Percentiles rank a stretch among this genome's conserved stretches.
These are phyloP conservation scores for Oryza punctata DNA, from an alignment of 176 grass and related monocot genomes.

Conservation along the genomic window DNA sequence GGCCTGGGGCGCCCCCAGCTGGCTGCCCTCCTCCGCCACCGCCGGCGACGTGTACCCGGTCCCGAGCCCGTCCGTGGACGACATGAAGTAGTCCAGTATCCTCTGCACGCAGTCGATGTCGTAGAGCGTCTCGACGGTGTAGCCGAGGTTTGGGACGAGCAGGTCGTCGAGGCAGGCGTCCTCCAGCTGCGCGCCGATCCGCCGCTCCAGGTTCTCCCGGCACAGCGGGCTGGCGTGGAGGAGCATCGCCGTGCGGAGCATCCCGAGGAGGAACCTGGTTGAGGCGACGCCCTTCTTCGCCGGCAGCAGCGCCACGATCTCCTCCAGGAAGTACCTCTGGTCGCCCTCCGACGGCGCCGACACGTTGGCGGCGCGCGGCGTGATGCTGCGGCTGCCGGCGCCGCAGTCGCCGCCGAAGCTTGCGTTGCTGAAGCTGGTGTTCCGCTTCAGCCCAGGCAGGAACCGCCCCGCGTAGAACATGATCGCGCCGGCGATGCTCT, in stretches of 20 bases:
- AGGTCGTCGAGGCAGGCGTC: slow-evolving; percentile 80
- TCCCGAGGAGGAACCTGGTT: slow-evolving; percentile 68
- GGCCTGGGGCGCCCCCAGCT: slow-evolving; percentile 16
- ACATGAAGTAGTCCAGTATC: slow-evolving; percentile 89
- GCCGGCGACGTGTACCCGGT: slow-evolving; percentile 48
- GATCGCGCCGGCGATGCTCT: slow-evolving; percentile 65
- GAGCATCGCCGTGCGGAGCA: slow-evolving; percentile 78
- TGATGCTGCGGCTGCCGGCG: slow-evolving; percentile 44
- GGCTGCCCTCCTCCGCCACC: slow-evolving; percentile 44
- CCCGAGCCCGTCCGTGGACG: slow-evolving; percentile 48
- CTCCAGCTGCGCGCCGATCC: slow-evolving; percentile 78
- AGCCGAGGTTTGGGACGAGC: slow-evolving; percentile 74
- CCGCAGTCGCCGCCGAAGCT: slow-evolving; percentile 16
- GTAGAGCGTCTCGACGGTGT: slow-evolving; percentile 75
- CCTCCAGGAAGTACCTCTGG: slow-evolving; percentile 86
- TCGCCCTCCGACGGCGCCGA: slow-evolving; percentile 60
- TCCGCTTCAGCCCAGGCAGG: slow-evolving; percentile 53
- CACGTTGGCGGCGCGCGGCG: slow-evolving; percentile 47
- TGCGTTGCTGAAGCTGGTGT: slow-evolving; percentile 64
- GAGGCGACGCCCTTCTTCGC: slow-evolving; percentile 71
- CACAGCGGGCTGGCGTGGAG: slow-evolving; percentile 72
- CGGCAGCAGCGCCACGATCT: slow-evolving; percentile 84
- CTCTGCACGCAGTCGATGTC: slow-evolving; percentile 88
- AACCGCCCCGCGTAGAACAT: slow-evolving; percentile 75
- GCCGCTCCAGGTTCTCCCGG: slow-evolving; percentile 75